Evolutionary conservation across 306 rosid genomes (phyloP).

Genomic region (Trifolium fragiferum): DNA sequence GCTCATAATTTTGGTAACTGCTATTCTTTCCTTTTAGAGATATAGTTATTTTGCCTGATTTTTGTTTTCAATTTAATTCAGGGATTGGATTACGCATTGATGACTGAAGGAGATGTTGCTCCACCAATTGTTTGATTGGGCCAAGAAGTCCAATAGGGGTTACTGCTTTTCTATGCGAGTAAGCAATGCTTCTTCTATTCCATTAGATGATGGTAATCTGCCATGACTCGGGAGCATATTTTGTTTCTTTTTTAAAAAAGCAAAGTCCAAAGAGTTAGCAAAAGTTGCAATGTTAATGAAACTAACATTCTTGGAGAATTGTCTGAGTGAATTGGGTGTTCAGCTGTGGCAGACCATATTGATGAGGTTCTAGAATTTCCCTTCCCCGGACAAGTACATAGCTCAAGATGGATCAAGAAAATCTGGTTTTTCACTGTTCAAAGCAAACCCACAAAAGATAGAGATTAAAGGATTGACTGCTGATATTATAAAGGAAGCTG

Average conservation of each 20-base stretch:
- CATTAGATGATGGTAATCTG: not conserved
- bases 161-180: constrained; percentile 99
- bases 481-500: constrained; percentile 80
- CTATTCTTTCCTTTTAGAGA: not conserved
- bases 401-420: constrained; percentile 73
- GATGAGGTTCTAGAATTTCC: constrained; percentile 98
- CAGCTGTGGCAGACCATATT: constrained; percentile 95
- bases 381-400: constrained; percentile 89
- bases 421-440: constrained; percentile 63
- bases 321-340: constrained; percentile 43
- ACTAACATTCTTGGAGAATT: not conserved
- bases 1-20: not conserved
- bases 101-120: constrained; percentile 99
- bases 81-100: constrained; percentile 97
- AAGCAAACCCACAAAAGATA: constrained; percentile 66
- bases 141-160: constrained; percentile 85
- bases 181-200: constrained; percentile 48
- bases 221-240: not conserved
- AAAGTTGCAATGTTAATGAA: not conserved
- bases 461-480: constrained; percentile 88
- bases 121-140: constrained; percentile 97
- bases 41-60: not conserved
- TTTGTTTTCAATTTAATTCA: constrained; percentile 40
- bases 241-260: not conserved
- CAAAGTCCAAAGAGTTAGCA: not conserved